These are phyloP conservation scores for Aspergillus homomorphus DNA, from an alignment of 495 filamentous ascomycete species.

Conservation along the genomic window DNA sequence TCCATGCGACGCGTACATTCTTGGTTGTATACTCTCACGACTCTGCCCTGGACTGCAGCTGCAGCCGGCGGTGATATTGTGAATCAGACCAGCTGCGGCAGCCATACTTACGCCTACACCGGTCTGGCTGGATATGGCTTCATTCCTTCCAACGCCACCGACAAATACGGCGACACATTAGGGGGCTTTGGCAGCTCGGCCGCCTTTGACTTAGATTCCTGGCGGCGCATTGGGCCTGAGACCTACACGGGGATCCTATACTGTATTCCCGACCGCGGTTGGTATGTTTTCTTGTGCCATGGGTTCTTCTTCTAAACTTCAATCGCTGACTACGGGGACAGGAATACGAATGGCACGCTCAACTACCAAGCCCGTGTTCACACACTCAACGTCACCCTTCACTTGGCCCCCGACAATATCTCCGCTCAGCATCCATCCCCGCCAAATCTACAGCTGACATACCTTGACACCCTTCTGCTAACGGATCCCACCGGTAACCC, in stretches of 20 bases:
- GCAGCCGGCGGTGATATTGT: slow-evolving; percentile 29
- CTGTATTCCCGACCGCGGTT: slow-evolving; percentile 70
- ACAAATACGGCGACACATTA: slow-evolving; percentile 73
- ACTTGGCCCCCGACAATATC: slow-evolving; percentile 47
- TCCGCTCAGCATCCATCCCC: slow-evolving; percentile 53
- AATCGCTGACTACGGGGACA: slow-evolving; percentile 10
- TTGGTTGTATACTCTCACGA: slow-evolving; percentile 9
- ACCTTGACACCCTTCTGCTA: slow-evolving; percentile 66
- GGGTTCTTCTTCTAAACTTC: neutral
- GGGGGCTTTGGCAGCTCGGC: slow-evolving; percentile 67
- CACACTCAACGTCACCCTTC: slow-evolving; percentile 61
- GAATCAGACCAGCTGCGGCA: slow-evolving; percentile 59
- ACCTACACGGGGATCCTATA: slow-evolving; percentile 64
- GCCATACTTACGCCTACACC: slow-evolving; percentile 63
- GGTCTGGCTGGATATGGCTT: slow-evolving; percentile 70
- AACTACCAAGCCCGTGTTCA: slow-evolving; percentile 75
- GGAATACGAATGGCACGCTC: slow-evolving; percentile 70
- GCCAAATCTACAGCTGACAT: slow-evolving; percentile 64
- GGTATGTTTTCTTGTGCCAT: slow-evolving; percentile 33
- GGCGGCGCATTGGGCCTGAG: slow-evolving; percentile 54
- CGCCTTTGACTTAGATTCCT: slow-evolving; percentile 58
- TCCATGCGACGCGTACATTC: slow-evolving; percentile 24
- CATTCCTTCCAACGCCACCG: slow-evolving; percentile 55
- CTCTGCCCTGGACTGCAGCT: slow-evolving; percentile 16
- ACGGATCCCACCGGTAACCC: slow-evolving; percentile 65